phyloP scores from a whole-genome alignment of 1,284 basidiomycete species.

The Ustilago loliicola region DNA sequence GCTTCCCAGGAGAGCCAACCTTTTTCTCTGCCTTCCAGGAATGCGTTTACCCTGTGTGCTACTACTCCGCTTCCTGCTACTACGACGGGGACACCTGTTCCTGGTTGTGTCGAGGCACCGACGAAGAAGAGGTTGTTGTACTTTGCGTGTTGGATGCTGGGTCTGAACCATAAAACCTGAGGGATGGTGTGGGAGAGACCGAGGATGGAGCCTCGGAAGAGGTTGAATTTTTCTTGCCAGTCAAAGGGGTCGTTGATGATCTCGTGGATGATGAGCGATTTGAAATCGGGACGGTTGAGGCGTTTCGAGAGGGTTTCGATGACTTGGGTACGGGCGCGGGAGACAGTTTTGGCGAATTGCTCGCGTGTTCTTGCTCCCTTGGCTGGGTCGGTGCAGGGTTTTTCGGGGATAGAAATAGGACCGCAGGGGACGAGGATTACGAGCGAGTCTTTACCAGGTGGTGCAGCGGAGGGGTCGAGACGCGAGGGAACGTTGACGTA shows the following conservation, averaged over 20 bases:
- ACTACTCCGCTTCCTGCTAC: slow-evolving; percentile 63
- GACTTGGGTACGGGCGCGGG: slow-evolving; percentile 58
- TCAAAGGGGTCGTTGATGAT: slow-evolving; percentile 70
- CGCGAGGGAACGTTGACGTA: slow-evolving; percentile 75
- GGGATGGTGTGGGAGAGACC: slow-evolving; percentile 71
- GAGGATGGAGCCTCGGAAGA: slow-evolving; percentile 71
- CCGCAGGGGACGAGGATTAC: slow-evolving; percentile 72
- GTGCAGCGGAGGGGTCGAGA: slow-evolving; percentile 70
- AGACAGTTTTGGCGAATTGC: slow-evolving; percentile 42
- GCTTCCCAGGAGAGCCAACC: slow-evolving; percentile 49
- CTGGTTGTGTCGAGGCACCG: slow-evolving; percentile 71
- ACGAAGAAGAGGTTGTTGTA: slow-evolving; percentile 70
- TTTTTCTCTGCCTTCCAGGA: slow-evolving; percentile 37
- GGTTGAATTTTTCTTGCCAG: slow-evolving; percentile 71
- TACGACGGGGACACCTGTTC: slow-evolving; percentile 69
- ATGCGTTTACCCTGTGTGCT: slow-evolving; percentile 48
- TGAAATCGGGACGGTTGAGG: slow-evolving; percentile 57
- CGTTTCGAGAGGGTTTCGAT: slow-evolving; percentile 57
- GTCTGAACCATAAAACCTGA: slow-evolving; percentile 69
- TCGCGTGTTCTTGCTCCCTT: slow-evolving; percentile 52
- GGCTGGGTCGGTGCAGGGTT: slow-evolving; percentile 36
- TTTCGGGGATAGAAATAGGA: slow-evolving; percentile 61
- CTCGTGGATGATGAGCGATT: slow-evolving; percentile 56
- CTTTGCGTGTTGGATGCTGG: slow-evolving; percentile 61
- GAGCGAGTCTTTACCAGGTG: slow-evolving; percentile 70